Base-by-base conservation (phyloP, 495 filamentous ascomycete species). In the Daldinia vernicosa region DNA sequence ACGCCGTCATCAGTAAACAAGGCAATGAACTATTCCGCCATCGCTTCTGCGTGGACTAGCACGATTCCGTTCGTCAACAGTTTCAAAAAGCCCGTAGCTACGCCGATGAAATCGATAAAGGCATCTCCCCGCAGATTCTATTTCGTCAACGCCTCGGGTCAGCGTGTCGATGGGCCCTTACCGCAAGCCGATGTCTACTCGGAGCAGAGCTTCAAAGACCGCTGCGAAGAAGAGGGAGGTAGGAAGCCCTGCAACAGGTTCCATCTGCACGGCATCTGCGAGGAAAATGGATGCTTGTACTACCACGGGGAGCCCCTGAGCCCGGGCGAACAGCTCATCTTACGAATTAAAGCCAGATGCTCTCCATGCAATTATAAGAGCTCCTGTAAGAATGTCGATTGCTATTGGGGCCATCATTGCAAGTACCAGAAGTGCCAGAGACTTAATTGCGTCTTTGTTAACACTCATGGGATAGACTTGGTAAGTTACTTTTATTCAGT, bases 91-190 rank as follows among this genome's bases (percentile, higher is more conserved):
- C 33, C 52, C 2, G 14, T 30, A 3, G 17, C 3, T 0, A 52
- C 26, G 14, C 35, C 63, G 12, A 17, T 35, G 12, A 52, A 8
- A 19, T n/a, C 35, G 3, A 2, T 58, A 4, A 59, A n/a, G 11
- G 11, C 35, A 22, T 15, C 43, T 58, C 24, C 35, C 7, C 39
- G 52, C 22, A 45, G 74, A 4, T 81, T 63, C 24, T 76, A 63
- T 9, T 69, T 74, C 33, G 60, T 81, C 12, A 83, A 83, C 67
- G 62, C 61, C 14, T 19, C 60, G 22, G 54, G 76, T 15, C 59
- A 80, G 54, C 79, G 81, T 3, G 27, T 83, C 26, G 81, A 83
- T n/a, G 72, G 74, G 28, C 78, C 70, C 0, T 30, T 79, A 37
- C 67, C 72, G 15, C 75, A 51, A 43, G 9, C 50, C 2, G 76